Evolutionary conservation across 2,329 filamentous ascomycete genomes (phyloP).

Genomic region (Aspergillus sp.): DNA sequence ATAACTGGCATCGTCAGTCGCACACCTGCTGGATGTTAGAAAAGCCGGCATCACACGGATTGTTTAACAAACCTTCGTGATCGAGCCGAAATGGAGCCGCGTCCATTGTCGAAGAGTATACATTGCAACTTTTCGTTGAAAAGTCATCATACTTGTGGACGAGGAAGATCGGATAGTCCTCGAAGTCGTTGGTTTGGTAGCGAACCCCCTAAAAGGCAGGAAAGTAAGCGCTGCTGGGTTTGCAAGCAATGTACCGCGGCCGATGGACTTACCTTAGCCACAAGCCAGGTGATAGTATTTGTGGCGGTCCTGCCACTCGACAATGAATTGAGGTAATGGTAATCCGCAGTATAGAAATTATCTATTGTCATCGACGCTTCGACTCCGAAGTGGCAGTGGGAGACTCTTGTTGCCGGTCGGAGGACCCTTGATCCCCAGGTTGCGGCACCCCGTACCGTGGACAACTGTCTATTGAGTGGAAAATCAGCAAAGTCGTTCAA

Average conservation of each 20-base stretch:
- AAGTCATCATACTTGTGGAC: background rate
- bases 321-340: background rate
- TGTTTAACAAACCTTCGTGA: background rate
- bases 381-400: background rate
- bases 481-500: background rate
- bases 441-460: background rate
- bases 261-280: background rate
- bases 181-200: background rate
- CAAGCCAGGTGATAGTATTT: background rate
- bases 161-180: background rate
- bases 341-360: background rate
- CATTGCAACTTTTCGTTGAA: background rate
- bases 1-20: background rate
- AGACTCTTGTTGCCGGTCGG: background rate
- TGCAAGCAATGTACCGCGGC: background rate
- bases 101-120: background rate
- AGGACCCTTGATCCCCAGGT: background rate
- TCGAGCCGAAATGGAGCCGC: background rate
- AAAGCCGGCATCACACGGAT: background rate
- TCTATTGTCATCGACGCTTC: background rate
- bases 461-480: background rate
- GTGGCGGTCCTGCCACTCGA: background rate
- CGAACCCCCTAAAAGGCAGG: background rate
- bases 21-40: background rate
- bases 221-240: background rate